Base-by-base conservation (phyloP, 1,139 yeast species). In the Zygosaccharomyces sapae region DNA sequence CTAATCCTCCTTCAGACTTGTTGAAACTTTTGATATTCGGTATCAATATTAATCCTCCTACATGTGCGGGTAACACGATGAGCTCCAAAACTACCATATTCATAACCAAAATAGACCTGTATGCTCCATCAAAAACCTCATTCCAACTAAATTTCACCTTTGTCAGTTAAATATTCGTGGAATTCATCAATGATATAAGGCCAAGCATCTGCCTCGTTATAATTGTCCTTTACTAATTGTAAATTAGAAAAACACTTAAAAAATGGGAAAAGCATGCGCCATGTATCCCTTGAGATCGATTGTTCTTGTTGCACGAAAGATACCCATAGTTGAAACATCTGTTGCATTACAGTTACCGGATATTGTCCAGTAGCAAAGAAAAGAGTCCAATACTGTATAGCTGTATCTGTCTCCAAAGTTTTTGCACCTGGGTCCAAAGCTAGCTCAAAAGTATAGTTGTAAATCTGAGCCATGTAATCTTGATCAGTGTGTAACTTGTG, bases 191-290 rank as follows among this genome's bases (percentile, higher is more conserved):
- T 79, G 12, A 86, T 72, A 48, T 87, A 80, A 5, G 97, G 98
- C 97, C 97, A 90, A 0, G 97, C 86, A 39, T 85, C 89, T 63
- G 77, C 74, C 55, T 84, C 94, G 58, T 85, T 90, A 65, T 88
- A 89, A 3, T 67, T 70, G 8, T 67, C 63, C 13, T 85, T 70
- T 1, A 65, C 61, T 0, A 85, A 80, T 55, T 83, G 86, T 1
- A 64, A 36, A 33, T 51, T 54, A 1, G 72, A 65, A 41, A 77
- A 76, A 49, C 80, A 81, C 39, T 69, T 67, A 44, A 85, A 70
- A 61, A 90, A 88, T 51, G 80, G 78, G 51, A 77, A 75, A 48
- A 86, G 71, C 97, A 90, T 89, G 51, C 78, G 76, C 96, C 97
- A 90, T 33, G 83, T 79, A 61, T 90, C 98, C 51, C 69, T 76